Evolutionary conservation across 192 early-diverging fungal species (phyloP).

Genomic region (Umbelopsis sp.): DNA sequence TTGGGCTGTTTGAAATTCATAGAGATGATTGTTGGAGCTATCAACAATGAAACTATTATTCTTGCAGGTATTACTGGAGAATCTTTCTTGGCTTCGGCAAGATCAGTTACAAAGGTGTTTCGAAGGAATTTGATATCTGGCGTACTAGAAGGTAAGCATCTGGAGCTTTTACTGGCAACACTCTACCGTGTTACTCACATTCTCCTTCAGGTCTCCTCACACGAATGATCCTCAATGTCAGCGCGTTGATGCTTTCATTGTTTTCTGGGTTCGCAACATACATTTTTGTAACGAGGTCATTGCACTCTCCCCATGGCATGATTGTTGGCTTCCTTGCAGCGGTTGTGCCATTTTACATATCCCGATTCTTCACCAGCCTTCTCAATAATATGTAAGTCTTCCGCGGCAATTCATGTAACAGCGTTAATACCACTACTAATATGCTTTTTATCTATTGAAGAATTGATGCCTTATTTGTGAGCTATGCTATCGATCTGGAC

Average conservation of each 20-base stretch:
- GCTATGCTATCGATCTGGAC: slow-evolving; percentile 82
- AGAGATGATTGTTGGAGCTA: slow-evolving; percentile 46
- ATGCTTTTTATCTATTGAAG: slow-evolving; percentile 38
- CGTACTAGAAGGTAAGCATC: slow-evolving; percentile 41
- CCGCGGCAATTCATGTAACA: neutral
- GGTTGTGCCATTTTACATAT: slow-evolving; percentile 66
- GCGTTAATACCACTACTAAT: neutral
- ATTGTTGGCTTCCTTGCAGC: slow-evolving; percentile 61
- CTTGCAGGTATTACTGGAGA: slow-evolving; percentile 71
- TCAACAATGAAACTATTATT: slow-evolving; percentile 72
- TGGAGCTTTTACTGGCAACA: neutral
- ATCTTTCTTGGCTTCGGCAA: slow-evolving; percentile 57
- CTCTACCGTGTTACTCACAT: neutral
- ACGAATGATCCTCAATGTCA: slow-evolving; percentile 58
- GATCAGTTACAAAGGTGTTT: slow-evolving; percentile 68
- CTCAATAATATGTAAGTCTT: slow-evolving; percentile 74
- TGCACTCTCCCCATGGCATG: slow-evolving; percentile 65
- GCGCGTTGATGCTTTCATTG: slow-evolving; percentile 56
- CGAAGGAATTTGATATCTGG: slow-evolving; percentile 74
- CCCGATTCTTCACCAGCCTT: slow-evolving; percentile 67
- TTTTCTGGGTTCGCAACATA: slow-evolving; percentile 59
- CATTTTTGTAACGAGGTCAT: slow-evolving; percentile 56
- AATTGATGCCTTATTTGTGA: slow-evolving; percentile 77
- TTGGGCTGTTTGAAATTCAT: neutral
- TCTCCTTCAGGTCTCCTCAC: slow-evolving; percentile 50